Percentiles rank a stretch among this genome's conserved stretches.
Evolutionary conservation across 306 rosid genomes (phyloP).

Genomic region (Heteromeles arbutifolia): DNA sequence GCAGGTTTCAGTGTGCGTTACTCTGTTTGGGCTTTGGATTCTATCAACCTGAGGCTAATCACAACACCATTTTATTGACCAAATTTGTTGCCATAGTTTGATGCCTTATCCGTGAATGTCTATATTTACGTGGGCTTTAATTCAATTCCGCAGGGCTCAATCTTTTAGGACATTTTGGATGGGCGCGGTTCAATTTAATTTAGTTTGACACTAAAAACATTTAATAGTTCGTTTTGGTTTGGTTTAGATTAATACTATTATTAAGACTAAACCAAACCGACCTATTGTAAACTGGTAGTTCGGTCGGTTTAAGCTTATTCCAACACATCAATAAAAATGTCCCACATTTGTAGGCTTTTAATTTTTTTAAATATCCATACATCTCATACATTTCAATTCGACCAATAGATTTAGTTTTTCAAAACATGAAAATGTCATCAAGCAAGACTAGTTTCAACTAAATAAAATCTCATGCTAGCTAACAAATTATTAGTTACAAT

Average conservation of each 20-base stretch:
- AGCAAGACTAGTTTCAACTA: too few relatives aligned
- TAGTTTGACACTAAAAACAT: too few relatives aligned
- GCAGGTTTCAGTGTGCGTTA: neutral
- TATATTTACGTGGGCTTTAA: neutral
- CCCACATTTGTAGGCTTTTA: neutral
- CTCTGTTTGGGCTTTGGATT: neutral
- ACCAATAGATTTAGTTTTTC: neutral
- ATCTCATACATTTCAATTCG: neutral
- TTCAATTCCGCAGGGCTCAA: neutral
- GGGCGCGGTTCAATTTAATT: too few relatives aligned
- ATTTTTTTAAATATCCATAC: too few relatives aligned
- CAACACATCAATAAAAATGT: neutral
- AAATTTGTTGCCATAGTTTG: neutral
- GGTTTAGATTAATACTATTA: neutral
- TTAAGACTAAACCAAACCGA: neutral
- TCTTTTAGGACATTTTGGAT: too few relatives aligned
- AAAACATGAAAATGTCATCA: too few relatives aligned
- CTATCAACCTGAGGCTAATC: neutral
- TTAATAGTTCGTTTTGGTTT: neutral
- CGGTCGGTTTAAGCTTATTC: neutral
- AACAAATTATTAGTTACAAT: too few relatives aligned
- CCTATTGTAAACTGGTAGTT: neutral
- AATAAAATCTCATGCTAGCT: neutral
- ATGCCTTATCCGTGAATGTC: neutral
- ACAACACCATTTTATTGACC: neutral